A percentile compares a stretch with the other conserved stretches of the same genome.
Evolutionary conservation across 2,329 filamentous ascomycete species (phyloP).

Genomic region (Colletotrichum camelliae): DNA sequence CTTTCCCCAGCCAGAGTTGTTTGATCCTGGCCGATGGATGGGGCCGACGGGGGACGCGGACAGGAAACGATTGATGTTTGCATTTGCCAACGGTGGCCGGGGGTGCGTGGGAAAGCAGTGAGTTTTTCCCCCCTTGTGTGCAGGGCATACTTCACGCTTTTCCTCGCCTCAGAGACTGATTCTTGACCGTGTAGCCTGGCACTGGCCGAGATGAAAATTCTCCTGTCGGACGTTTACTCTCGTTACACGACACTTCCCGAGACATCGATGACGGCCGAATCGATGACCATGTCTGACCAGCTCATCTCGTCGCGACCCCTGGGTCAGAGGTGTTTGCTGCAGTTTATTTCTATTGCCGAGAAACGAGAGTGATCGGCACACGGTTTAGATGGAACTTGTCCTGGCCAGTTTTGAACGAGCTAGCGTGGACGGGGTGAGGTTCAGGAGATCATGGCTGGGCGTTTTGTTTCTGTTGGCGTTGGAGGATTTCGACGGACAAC

Average conservation of each 20-base stretch:
- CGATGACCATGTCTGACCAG: conserved; percentile 71
- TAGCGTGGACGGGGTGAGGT: not conserved
- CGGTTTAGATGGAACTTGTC: not conserved
- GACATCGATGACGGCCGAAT: conserved; percentile 53
- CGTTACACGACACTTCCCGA: conserved; percentile 62
- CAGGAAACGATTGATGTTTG: conserved; percentile 65
- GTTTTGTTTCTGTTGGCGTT: not conserved
- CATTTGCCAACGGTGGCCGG: conserved; percentile 69
- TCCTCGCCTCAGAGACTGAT: not conserved
- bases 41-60: conserved; percentile 75
- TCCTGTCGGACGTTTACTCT: conserved; percentile 68
- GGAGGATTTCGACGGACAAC: not conserved
- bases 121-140: conserved; percentile 29
- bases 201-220: conserved; percentile 70
- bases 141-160: not conserved
- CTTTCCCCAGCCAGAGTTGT: conserved; percentile 79
- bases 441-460: not conserved
- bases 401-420: not conserved
- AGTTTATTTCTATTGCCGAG: conserved; percentile 42
- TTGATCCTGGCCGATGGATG: conserved; percentile 86
- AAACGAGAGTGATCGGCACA: not conserved
- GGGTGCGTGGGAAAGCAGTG: conserved; percentile 73
- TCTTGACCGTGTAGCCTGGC: conserved; percentile 53
- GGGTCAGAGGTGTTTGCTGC: conserved; percentile 63
- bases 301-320: conserved; percentile 69